phyloP scores from a whole-genome alignment of 1,139 yeast genomes.

The Suzukiozyma palmioleophila region DNA sequence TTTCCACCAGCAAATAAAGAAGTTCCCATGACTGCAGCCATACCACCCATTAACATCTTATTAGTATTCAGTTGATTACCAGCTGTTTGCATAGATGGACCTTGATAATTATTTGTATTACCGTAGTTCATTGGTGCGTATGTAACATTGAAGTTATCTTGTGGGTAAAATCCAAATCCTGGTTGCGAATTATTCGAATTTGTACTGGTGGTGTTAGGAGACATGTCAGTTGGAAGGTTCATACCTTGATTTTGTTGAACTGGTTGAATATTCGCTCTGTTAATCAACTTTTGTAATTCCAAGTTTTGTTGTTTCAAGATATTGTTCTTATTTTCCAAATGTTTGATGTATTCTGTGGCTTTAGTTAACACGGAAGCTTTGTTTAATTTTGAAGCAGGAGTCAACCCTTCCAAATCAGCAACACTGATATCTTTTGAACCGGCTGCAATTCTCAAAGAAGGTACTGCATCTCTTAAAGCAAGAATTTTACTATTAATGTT shows the following conservation, averaged over 20 bases:
- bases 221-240: background rate
- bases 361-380: slow-evolving; percentile 85
- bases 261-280: slow-evolving; percentile 22
- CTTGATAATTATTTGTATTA: slow-evolving; percentile 7
- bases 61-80: slow-evolving; percentile 14
- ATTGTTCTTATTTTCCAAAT: slow-evolving; percentile 68
- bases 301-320: slow-evolving; percentile 51
- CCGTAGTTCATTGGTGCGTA: slow-evolving; percentile 16
- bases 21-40: slow-evolving; percentile 52
- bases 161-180: slow-evolving; percentile 22
- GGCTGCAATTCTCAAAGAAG: slow-evolving; percentile 50
- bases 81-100: slow-evolving; percentile 5
- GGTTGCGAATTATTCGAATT: slow-evolving; percentile 6
- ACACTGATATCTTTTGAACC: slow-evolving; percentile 36
- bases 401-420: slow-evolving; percentile 71
- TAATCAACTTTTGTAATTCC: slow-evolving; percentile 39
- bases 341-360: slow-evolving; percentile 87
- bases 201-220: slow-evolving; percentile 3
- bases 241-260: slow-evolving; percentile 7
- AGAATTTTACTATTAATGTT: slow-evolving; percentile 71
- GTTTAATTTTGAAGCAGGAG: slow-evolving; percentile 83
- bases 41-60: slow-evolving; percentile 49
- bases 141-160: slow-evolving; percentile 15
- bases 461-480: slow-evolving; percentile 72
- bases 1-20: slow-evolving; percentile 35